phyloP scores from a whole-genome alignment of 164 flowering plant species.

The Buxus sempervirens region DNA sequence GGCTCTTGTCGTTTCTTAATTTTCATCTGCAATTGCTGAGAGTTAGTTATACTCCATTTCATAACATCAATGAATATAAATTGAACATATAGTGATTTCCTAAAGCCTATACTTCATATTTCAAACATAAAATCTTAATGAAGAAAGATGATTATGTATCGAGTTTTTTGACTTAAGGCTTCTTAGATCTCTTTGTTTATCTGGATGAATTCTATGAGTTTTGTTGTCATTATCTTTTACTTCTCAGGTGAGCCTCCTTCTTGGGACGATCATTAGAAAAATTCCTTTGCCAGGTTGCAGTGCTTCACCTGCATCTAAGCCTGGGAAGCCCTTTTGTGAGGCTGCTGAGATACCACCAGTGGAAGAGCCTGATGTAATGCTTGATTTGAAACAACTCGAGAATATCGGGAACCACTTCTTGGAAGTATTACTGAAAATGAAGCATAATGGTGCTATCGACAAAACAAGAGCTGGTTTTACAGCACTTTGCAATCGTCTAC shows the following conservation, averaged over 20 bases:
- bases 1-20: background rate
- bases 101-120: background rate
- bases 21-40: background rate
- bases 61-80: background rate
- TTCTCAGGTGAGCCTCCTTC: slow-evolving; percentile 88
- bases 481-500: slow-evolving; percentile 95
- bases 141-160: background rate
- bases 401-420: slow-evolving; percentile 82
- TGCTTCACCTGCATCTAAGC: slow-evolving; percentile 23
- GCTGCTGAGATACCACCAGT: slow-evolving; percentile 18
- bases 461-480: slow-evolving; percentile 99
- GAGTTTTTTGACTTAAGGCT: background rate
- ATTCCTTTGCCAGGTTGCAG: slow-evolving; percentile 64
- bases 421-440: slow-evolving; percentile 96
- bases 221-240: slow-evolving; percentile 11
- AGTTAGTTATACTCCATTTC: background rate
- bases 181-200: background rate
- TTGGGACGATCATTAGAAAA: slow-evolving; percentile 90
- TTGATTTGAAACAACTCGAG: slow-evolving; percentile 84
- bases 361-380: slow-evolving; percentile 34
- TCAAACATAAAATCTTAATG: background rate
- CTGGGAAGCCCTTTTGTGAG: slow-evolving; percentile 15
- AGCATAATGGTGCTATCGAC: slow-evolving; percentile 99
- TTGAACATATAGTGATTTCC: background rate
- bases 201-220: background rate